These are phyloP conservation scores for Casuarina glauca DNA, from an alignment of 306 rosid species.

Conservation along the genomic window DNA sequence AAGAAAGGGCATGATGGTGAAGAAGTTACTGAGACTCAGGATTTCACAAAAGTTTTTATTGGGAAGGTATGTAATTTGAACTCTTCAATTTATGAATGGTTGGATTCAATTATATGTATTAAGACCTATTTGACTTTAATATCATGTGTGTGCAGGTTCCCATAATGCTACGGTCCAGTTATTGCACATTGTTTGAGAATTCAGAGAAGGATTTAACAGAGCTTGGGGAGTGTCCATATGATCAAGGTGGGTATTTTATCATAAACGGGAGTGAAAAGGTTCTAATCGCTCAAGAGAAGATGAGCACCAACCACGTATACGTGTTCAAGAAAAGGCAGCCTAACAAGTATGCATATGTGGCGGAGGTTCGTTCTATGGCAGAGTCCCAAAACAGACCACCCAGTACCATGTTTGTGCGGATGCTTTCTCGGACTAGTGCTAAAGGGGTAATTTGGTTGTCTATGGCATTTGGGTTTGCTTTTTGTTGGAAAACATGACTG, in stretches of 20 bases:
- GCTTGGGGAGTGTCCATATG: constrained; percentile 91
- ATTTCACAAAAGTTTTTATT: constrained; percentile 90
- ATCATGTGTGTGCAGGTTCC: constrained; percentile 61
- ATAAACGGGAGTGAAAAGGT: constrained; percentile 92
- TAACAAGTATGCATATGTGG: constrained; percentile 91
- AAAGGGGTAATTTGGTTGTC: constrained; percentile 69
- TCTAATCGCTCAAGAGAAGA: constrained; percentile 92
- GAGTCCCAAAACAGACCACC: constrained; percentile 98
- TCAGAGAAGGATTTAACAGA: constrained; percentile 97
- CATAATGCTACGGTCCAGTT: constrained; percentile 96
- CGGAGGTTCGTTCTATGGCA: constrained; percentile 97
- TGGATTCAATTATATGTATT: not conserved
- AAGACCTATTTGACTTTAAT: not conserved
- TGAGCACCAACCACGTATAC: constrained; percentile 91
- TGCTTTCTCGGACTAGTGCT: constrained; percentile 86
- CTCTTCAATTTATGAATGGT: not conserved
- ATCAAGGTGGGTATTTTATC: constrained; percentile 92
- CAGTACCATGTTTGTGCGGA: constrained; percentile 96
- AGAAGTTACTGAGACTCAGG: constrained; percentile 87
- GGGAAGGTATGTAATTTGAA: constrained; percentile 64
- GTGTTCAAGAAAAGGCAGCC: constrained; percentile 94
- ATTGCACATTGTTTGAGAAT: constrained; percentile 83
- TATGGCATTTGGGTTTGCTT: not conserved
- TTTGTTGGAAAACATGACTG: not conserved
- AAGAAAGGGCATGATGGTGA: constrained; percentile 98